Evolutionary conservation across 2,329 filamentous ascomycete genomes (phyloP).

Genomic region (Aspergillaceae sp.): DNA sequence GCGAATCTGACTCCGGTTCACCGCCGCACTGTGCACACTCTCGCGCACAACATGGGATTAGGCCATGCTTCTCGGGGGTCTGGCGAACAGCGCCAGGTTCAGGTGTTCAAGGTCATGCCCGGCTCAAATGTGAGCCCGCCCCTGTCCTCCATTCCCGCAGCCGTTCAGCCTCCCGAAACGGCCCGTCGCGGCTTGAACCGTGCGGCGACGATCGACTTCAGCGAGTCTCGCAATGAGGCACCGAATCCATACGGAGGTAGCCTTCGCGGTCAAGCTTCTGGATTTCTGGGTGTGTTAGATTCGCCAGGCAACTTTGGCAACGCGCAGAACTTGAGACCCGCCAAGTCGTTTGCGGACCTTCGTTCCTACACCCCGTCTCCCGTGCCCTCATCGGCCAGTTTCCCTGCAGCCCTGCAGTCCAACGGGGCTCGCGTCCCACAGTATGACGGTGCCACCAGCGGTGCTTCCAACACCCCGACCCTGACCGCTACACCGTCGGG

Average conservation of each 20-base stretch:
- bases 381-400: slow-evolving; percentile 80
- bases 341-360: slow-evolving; percentile 93
- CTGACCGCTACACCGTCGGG: slow-evolving; percentile 53
- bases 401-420: slow-evolving; percentile 58
- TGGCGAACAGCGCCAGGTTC: slow-evolving; percentile 79
- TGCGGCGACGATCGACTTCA: slow-evolving; percentile 96
- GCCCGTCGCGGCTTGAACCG: slow-evolving; percentile 80
- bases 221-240: slow-evolving; percentile 65
- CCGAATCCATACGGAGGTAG: slow-evolving; percentile 64
- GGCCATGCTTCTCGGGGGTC: slow-evolving; percentile 84
- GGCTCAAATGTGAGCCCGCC: slow-evolving; percentile 52
- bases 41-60: slow-evolving; percentile 90
- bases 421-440: slow-evolving; percentile 54
- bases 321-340: slow-evolving; percentile 73
- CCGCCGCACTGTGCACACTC: slow-evolving; percentile 81
- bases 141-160: slow-evolving; percentile 51
- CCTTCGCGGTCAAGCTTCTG: slow-evolving; percentile 64
- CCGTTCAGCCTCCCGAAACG: slow-evolving; percentile 62
- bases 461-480: slow-evolving; percentile 56
- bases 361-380: slow-evolving; percentile 93
- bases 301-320: slow-evolving; percentile 60
- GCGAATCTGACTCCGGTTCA: slow-evolving; percentile 71
- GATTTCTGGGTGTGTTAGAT: slow-evolving; percentile 78
- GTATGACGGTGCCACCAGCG: slow-evolving; percentile 49
- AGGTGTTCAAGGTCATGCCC: slow-evolving; percentile 60